Evolutionary conservation across 257 asterid species (phyloP).

Genomic region (Eustoma russellianum): DNA sequence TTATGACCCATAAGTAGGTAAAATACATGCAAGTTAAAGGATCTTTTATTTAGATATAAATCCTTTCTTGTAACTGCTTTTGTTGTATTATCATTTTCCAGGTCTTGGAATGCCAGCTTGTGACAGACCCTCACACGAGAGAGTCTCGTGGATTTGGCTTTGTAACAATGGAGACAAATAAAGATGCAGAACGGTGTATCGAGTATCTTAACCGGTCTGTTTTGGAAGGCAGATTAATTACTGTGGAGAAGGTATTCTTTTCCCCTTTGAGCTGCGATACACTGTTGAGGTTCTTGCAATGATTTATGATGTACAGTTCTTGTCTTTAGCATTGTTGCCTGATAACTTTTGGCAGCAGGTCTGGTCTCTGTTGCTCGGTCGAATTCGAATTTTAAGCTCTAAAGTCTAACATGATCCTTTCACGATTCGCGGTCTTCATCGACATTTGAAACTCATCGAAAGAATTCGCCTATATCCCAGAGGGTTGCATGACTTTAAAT

Average conservation of each 20-base stretch:
- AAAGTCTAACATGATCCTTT: conserved; percentile 18
- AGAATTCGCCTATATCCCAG: conserved; percentile 18
- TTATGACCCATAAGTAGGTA: no score
- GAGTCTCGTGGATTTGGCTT: conserved; percentile 39
- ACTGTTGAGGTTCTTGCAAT: conserved; percentile 12
- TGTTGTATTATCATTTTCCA: conserved; percentile 4
- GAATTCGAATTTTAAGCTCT: conserved; percentile 29
- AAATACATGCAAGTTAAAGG: not conserved
- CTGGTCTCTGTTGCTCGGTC: conserved; percentile 37
- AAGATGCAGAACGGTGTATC: conserved; percentile 34
- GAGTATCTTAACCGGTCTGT: conserved; percentile 34
- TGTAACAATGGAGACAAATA: conserved; percentile 28
- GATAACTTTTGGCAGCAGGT: conserved; percentile 44
- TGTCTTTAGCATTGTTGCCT: conserved; percentile 28
- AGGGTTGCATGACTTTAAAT: conserved; percentile 21
- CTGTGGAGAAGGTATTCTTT: conserved; percentile 73
- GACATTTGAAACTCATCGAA: conserved; percentile 22
- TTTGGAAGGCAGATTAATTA: conserved; percentile 40
- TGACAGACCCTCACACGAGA: conserved; percentile 28
- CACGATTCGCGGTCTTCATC: conserved; percentile 26
- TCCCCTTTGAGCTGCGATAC: not conserved
- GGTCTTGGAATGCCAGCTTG: conserved; percentile 22
- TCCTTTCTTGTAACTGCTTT: not conserved
- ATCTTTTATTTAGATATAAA: not conserved
- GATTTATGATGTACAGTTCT: conserved; percentile 14